These are phyloP conservation scores for Botrytis pseudocinerea DNA, from an alignment of 2,329 filamentous ascomycete species.

Conservation along the genomic window DNA sequence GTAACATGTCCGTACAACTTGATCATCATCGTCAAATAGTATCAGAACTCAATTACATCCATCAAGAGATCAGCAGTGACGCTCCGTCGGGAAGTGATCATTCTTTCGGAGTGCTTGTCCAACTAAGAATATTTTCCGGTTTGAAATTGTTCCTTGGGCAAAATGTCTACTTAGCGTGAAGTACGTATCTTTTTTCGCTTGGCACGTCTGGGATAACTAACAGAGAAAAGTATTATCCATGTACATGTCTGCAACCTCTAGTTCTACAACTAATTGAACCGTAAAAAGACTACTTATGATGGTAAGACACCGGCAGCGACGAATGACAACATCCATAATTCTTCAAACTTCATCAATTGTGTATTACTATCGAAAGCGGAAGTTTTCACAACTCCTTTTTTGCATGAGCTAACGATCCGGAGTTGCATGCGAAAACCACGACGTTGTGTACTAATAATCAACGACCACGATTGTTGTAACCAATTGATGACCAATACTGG, in stretches of 20 bases:
- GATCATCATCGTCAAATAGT: not conserved
- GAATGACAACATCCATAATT: not conserved
- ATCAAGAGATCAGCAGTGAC: constrained; percentile 2
- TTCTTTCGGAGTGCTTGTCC: not conserved
- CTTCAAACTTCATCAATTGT: not conserved
- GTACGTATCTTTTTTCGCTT: not conserved
- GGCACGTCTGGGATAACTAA: not conserved
- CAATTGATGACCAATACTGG: not conserved
- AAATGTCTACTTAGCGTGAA: not conserved
- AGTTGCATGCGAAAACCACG: constrained; percentile 10
- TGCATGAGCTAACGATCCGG: not conserved
- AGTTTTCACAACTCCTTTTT: not conserved
- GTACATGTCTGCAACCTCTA: not conserved
- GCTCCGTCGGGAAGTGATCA: not conserved
- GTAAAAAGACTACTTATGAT: not conserved
- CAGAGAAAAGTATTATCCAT: not conserved
- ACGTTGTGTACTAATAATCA: not conserved
- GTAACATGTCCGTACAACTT: not conserved
- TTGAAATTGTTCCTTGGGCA: not conserved
- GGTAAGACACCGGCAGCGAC: not conserved
- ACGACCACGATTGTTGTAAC: not conserved
- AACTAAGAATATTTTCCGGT: not conserved
- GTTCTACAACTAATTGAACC: not conserved
- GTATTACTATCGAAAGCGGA: not conserved
- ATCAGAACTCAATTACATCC: not conserved